Conservation (phyloP, 768 basidiomycete species). For the Lactarius psammicola region DNA sequence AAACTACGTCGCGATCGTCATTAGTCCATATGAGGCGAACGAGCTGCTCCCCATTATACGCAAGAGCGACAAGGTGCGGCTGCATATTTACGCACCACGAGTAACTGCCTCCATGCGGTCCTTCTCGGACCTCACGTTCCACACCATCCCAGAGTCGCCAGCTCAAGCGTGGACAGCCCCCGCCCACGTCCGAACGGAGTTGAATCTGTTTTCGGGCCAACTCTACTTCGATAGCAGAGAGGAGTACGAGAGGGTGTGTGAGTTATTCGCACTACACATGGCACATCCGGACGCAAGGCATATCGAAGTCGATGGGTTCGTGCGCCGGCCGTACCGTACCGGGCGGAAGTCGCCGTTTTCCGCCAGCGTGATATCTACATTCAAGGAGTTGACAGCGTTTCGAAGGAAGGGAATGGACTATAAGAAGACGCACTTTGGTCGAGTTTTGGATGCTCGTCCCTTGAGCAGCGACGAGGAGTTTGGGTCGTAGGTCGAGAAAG, state of each 20-base stretch:
- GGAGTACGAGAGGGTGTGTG: conserved; percentile 8
- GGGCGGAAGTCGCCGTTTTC: neutral
- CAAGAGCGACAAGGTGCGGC: conserved; percentile 5
- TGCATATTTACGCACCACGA: conserved; percentile 20
- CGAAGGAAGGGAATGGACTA: conserved; percentile 10
- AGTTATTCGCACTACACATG: neutral
- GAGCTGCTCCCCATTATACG: conserved; percentile 15
- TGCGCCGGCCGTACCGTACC: neutral
- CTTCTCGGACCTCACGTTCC: conserved; percentile 20
- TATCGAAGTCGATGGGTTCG: conserved; percentile 8
- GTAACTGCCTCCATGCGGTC: conserved; percentile 12
- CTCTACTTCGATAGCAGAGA: conserved; percentile 15
- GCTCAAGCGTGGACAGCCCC: neutral
- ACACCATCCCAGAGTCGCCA: conserved; percentile 1
- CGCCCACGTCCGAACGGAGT: neutral
- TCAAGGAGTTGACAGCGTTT: conserved; percentile 1
- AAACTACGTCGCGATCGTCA: neutral
- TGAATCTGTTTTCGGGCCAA: conserved; percentile 18
- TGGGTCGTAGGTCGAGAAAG: too few species aligned
- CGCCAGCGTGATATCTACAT: neutral
- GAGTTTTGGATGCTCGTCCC: neutral
- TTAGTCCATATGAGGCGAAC: conserved; percentile 17
- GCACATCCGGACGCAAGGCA: conserved; percentile 5
- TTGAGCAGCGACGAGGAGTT: conserved; percentile 6
- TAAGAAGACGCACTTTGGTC: neutral